Percentiles rank a stretch among this genome's conserved stretches.
Conservation (phyloP, 768 basidiomycete species). For the Termitomyces sp. region DNA sequence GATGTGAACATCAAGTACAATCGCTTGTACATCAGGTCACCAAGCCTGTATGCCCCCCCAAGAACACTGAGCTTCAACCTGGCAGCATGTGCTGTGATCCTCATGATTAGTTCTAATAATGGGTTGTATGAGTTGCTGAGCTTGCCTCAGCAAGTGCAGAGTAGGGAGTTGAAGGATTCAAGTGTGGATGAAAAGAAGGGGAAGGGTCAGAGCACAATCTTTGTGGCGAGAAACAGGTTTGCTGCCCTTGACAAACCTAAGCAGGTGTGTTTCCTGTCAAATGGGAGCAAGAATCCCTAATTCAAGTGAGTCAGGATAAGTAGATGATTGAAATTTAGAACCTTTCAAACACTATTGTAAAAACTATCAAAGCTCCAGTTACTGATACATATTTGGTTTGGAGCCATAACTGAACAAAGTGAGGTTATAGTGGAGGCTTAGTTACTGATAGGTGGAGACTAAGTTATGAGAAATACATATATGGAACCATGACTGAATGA, state of each 20-base stretch:
- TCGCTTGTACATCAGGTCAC: too few relatives aligned
- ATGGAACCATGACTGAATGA: too few relatives aligned
- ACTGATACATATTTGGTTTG: too few relatives aligned
- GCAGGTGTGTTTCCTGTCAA: constrained; percentile 53
- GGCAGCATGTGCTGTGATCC: constrained; percentile 88
- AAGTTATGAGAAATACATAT: too few relatives aligned
- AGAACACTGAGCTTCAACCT: constrained; percentile 96
- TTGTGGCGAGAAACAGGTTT: constrained; percentile 95
- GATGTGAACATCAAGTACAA: too few relatives aligned
- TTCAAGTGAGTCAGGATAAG: background rate
- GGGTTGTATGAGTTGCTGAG: constrained; percentile 89
- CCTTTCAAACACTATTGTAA: constrained; percentile 88
- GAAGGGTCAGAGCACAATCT: constrained; percentile 84
- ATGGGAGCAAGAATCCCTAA: background rate
- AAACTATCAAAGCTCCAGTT: constrained; percentile 94
- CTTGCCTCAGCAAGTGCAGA: constrained; percentile 66
- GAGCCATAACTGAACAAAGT: too few relatives aligned
- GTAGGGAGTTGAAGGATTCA: constrained; percentile 86
- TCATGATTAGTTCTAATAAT: constrained; percentile 89
- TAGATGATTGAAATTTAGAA: constrained; percentile 96
- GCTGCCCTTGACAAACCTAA: constrained; percentile 88
- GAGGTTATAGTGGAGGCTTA: too few relatives aligned
- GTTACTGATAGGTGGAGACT: too few relatives aligned
- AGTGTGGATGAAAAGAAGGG: constrained; percentile 92
- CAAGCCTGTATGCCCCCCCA: constrained; percentile 93